Conservation (phyloP, 176 grass and related monocot genomes). For the Canna indica region DNA sequence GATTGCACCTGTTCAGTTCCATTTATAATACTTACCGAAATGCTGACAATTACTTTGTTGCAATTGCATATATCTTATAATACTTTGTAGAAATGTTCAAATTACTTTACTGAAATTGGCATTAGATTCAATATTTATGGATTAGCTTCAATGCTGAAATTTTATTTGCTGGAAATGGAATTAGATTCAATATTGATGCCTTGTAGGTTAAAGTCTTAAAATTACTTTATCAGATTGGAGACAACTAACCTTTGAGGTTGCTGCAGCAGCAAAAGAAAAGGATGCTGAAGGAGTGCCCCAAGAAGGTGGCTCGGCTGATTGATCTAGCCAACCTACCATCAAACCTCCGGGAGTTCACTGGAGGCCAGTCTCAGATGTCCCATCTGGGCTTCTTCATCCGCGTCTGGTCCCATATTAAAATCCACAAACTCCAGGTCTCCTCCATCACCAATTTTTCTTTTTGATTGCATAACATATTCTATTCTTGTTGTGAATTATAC, state of each 20-base stretch:
- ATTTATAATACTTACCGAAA: too few species aligned
- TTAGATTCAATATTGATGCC: too few species aligned
- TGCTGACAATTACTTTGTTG: too few species aligned
- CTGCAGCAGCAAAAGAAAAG: constrained; percentile 5
- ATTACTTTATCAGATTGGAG: too few species aligned
- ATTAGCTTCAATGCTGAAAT: too few species aligned
- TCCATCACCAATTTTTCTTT: constrained; percentile 3
- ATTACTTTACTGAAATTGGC: too few species aligned
- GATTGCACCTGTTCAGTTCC: too few species aligned
- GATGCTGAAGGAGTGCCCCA: constrained; percentile 43
- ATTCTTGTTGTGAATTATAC: not conserved
- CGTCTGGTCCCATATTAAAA: constrained; percentile 86
- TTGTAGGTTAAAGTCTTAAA: too few species aligned
- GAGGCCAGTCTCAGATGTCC: constrained; percentile 61
- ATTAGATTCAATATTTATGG: too few species aligned
- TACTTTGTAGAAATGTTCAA: too few species aligned
- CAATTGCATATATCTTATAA: too few species aligned
- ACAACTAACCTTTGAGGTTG: constrained; percentile 6
- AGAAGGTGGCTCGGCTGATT: constrained; percentile 64
- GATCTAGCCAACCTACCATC: constrained; percentile 75
- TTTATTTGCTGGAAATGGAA: too few species aligned
- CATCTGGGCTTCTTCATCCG: constrained; percentile 69
- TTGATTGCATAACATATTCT: not conserved
- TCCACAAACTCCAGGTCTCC: constrained; percentile 68
- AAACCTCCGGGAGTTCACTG: constrained; percentile 51